Evolutionary conservation across 2,329 filamentous ascomycete species (phyloP).

Genomic region (Penicillium corylophilum): DNA sequence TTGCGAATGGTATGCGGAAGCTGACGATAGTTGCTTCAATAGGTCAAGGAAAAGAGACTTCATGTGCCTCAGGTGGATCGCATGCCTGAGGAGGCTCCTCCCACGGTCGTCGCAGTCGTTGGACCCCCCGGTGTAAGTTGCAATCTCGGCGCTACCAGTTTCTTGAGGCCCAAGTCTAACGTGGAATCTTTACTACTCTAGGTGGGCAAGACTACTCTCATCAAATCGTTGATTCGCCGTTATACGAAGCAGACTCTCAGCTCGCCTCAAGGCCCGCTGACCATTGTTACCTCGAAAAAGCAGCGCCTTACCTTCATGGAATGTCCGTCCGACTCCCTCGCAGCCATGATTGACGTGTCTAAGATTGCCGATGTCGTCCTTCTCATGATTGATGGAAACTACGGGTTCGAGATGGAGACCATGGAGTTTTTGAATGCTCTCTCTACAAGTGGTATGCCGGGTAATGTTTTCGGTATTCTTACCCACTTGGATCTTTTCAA

Average conservation of each 20-base stretch:
- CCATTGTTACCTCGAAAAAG: slow-evolving; percentile 94
- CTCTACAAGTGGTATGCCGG: slow-evolving; percentile 93
- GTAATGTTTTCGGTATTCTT: slow-evolving; percentile 95
- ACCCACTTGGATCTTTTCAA: slow-evolving; percentile 95
- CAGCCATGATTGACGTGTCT: slow-evolving; percentile 93
- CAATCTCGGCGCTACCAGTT: neutral
- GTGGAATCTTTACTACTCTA: slow-evolving; percentile 16
- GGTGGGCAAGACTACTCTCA: slow-evolving; percentile 86
- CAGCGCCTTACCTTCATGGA: slow-evolving; percentile 93
- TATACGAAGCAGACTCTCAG: slow-evolving; percentile 95
- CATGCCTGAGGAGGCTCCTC: slow-evolving; percentile 90
- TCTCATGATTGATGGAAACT: slow-evolving; percentile 98
- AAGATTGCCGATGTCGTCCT: slow-evolving; percentile 97
- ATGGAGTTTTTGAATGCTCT: slow-evolving; percentile 98
- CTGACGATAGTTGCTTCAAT: slow-evolving; percentile 18
- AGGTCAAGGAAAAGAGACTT: slow-evolving; percentile 92
- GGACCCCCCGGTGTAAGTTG: slow-evolving; percentile 78
- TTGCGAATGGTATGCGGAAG: neutral
- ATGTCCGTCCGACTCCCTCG: slow-evolving; percentile 89
- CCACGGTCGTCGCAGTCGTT: slow-evolving; percentile 88
- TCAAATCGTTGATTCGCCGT: slow-evolving; percentile 89
- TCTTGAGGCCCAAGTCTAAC: slow-evolving; percentile 1
- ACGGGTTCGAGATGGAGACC: slow-evolving; percentile 99
- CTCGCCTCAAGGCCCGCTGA: slow-evolving; percentile 86
- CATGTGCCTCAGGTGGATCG: slow-evolving; percentile 97